These are phyloP conservation scores for Pleurotus ostreatus DNA, from an alignment of 768 basidiomycete genomes.

Conservation along the genomic window DNA sequence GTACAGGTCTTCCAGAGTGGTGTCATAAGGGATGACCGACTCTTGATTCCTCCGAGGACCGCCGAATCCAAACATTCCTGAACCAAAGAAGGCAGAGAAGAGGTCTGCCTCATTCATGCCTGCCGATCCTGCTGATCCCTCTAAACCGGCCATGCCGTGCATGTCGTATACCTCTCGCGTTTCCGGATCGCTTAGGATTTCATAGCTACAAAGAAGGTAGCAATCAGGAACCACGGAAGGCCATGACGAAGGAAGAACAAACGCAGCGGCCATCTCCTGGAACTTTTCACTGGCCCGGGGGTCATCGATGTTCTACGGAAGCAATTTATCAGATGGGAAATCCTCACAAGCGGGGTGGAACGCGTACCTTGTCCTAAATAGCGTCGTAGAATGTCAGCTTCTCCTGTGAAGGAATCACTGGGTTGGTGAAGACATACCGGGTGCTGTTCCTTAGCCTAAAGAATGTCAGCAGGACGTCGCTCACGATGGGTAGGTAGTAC, in stretches of 20 bases:
- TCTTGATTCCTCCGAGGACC: constrained; percentile 60
- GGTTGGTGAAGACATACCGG: constrained; percentile 46
- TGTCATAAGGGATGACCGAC: constrained; percentile 73
- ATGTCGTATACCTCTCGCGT: constrained; percentile 69
- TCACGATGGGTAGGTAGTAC: constrained; percentile 35
- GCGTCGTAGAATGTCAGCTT: background rate
- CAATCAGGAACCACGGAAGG: background rate
- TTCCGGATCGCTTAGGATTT: constrained; percentile 71
- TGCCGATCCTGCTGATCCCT: constrained; percentile 40
- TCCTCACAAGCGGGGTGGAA: background rate
- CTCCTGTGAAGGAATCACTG: background rate
- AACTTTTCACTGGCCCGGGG: constrained; percentile 80
- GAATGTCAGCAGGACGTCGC: constrained; percentile 8
- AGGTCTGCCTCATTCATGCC: constrained; percentile 63
- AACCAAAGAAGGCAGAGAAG: constrained; percentile 72
- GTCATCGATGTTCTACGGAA: constrained; percentile 77
- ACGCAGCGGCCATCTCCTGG: constrained; percentile 89
- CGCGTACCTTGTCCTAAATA: constrained; percentile 62
- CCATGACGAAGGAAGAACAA: constrained; percentile 25
- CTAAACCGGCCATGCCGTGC: constrained; percentile 67
- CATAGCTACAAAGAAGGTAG: constrained; percentile 51
- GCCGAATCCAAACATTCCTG: constrained; percentile 51
- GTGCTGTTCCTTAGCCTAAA: constrained; percentile 82
- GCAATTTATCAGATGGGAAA: background rate
- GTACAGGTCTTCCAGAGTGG: constrained; percentile 90